These are phyloP conservation scores for Linum lewisii DNA, from an alignment of 345 rosid species.

Conservation along the genomic window DNA sequence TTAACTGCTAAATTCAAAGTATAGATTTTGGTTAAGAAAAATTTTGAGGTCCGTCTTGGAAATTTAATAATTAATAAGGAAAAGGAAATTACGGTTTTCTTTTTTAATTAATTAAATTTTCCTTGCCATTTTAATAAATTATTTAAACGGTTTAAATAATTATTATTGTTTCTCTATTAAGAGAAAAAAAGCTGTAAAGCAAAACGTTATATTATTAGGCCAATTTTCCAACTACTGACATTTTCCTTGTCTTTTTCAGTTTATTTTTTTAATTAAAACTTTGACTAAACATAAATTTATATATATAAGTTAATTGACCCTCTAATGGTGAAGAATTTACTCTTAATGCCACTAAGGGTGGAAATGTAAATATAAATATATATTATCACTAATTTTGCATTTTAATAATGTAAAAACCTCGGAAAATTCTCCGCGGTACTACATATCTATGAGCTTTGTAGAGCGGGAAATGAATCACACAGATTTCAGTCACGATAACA, in stretches of 20 bases:
- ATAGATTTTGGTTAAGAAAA: conserved; percentile 86
- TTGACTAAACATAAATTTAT: neutral
- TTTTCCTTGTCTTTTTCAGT: neutral
- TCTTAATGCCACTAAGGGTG: neutral
- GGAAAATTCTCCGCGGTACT: too few relatives aligned
- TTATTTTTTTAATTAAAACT: neutral
- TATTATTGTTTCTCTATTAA: too few relatives aligned
- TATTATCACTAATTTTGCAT: too few relatives aligned
- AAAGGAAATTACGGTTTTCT: too few relatives aligned
- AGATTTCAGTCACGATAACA: too few relatives aligned
- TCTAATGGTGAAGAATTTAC: neutral
- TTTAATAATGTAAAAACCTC: too few relatives aligned
- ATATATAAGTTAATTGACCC: neutral
- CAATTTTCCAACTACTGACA: conserved; percentile 6
- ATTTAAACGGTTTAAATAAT: too few relatives aligned
- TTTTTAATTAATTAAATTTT: too few relatives aligned
- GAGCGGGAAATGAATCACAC: neutral
- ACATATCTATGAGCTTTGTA: too few relatives aligned
- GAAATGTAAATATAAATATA: too few relatives aligned
- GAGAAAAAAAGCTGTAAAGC: conserved; percentile 2
- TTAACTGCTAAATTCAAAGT: conserved; percentile 58
- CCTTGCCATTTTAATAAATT: conserved; percentile 11
- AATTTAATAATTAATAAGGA: conserved; percentile 32
- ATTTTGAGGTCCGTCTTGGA: conserved; percentile 86
- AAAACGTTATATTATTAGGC: neutral